Conservation (phyloP, 139 green algal species). For the Picochlorum costavermella region DNA sequence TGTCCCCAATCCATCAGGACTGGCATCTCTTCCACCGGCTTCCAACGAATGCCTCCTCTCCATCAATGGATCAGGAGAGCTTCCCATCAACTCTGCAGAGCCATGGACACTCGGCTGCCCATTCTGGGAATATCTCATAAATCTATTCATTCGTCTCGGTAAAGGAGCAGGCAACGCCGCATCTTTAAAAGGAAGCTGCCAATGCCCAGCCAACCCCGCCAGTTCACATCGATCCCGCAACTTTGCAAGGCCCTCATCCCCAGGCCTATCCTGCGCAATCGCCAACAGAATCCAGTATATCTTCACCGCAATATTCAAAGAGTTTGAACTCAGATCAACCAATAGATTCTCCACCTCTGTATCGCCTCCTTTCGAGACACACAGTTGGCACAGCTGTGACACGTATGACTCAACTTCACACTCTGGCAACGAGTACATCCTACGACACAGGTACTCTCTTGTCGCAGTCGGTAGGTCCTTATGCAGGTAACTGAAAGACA, state of each 20-base stretch:
- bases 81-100: not conserved
- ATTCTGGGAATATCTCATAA: not conserved
- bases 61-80: conserved; percentile 1
- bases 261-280: conserved; percentile 75
- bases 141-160: conserved; percentile 4
- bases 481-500: conserved; percentile 67
- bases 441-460: conserved; percentile 85
- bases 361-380: conserved; percentile 41
- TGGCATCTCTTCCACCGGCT: not conserved
- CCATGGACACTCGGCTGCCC: not conserved
- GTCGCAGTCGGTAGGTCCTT: conserved; percentile 54
- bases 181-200: conserved; percentile 65
- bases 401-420: conserved; percentile 72
- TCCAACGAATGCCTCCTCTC: not conserved
- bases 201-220: conserved; percentile 66
- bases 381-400: conserved; percentile 75
- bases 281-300: conserved; percentile 85
- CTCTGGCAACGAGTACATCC: conserved; percentile 72
- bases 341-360: conserved; percentile 57
- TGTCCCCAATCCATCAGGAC: conserved; percentile 35
- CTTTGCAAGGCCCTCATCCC: conserved; percentile 35
- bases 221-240: conserved; percentile 56
- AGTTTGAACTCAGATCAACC: conserved; percentile 66
- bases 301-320: conserved; percentile 79
- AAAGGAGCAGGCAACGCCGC: conserved; percentile 49